Percentiles rank a stretch among this genome's conserved stretches.
Conservation (phyloP, 352 stramenopile species). For the Phytophthora ohioensis region DNA sequence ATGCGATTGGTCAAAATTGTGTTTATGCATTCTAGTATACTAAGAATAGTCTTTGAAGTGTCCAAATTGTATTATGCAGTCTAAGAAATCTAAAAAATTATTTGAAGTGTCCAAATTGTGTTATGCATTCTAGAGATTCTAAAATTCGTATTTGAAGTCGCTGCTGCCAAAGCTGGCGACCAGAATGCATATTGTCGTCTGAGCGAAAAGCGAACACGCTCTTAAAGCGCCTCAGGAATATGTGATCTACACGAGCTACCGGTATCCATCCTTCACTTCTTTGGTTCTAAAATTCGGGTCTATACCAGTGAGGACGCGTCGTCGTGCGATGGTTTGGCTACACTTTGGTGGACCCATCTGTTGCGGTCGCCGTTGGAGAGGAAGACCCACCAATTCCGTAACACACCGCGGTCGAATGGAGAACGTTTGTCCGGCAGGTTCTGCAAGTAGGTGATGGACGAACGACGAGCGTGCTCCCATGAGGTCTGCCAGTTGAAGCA, state of each 20-base stretch:
- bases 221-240: no score
- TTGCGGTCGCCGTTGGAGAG: constrained; percentile 56
- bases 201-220: no score
- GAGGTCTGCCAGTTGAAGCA: constrained; percentile 56
- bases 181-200: no score
- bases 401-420: constrained; percentile 66
- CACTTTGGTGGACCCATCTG: constrained; percentile 65
- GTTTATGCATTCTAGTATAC: not conserved
- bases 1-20: constrained; percentile 20
- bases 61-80: no score
- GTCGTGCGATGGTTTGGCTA: constrained; percentile 37
- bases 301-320: constrained; percentile 33
- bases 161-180: no score
- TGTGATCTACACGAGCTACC: no score
- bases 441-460: constrained; percentile 79
- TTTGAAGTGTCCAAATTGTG: no score
- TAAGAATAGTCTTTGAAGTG: no score
- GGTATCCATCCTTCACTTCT: no score
- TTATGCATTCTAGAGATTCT: no score
- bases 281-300: not conserved
- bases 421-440: constrained; percentile 63
- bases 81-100: no score
- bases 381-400: constrained; percentile 77
- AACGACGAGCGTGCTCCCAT: constrained; percentile 77
- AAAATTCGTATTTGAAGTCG: no score